Conservation (phyloP, 2,329 filamentous ascomycete genomes). For the Dothistroma pini region DNA sequence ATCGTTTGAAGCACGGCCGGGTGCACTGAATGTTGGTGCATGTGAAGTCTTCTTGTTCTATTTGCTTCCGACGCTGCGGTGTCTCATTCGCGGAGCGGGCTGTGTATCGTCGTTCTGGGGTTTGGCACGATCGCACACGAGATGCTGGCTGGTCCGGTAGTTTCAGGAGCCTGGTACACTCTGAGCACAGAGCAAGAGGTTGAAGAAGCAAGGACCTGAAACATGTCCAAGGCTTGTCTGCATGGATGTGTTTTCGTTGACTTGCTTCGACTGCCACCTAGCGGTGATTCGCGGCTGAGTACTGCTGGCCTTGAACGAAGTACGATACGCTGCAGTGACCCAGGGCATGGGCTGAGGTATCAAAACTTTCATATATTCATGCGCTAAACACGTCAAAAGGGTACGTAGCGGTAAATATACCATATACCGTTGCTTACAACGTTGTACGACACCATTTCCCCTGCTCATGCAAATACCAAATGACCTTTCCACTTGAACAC, state of each 20-base stretch:
- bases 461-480: constrained; percentile 1
- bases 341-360: neutral
- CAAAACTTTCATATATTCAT: constrained; percentile 1
- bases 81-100: too few relatives aligned
- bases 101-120: too few relatives aligned
- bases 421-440: neutral
- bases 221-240: neutral
- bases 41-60: neutral
- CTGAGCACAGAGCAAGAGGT: neutral
- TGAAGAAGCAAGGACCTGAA: neutral
- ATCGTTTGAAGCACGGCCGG: neutral
- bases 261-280: neutral
- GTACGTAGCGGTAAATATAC: constrained; percentile 6
- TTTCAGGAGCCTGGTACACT: neutral
- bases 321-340: neutral
- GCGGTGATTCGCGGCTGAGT: neutral
- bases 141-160: neutral
- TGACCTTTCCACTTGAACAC: neutral
- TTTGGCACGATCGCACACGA: too few relatives aligned
- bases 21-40: neutral
- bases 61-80: neutral
- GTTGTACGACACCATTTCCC: neutral
- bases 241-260: neutral
- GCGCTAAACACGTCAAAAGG: constrained; percentile 1
- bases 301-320: neutral